Evolutionary conservation across 257 asterid species (phyloP), one percentile per base, ranked within the genome.

Genomic region (Leptodermis oblonga): DNA sequence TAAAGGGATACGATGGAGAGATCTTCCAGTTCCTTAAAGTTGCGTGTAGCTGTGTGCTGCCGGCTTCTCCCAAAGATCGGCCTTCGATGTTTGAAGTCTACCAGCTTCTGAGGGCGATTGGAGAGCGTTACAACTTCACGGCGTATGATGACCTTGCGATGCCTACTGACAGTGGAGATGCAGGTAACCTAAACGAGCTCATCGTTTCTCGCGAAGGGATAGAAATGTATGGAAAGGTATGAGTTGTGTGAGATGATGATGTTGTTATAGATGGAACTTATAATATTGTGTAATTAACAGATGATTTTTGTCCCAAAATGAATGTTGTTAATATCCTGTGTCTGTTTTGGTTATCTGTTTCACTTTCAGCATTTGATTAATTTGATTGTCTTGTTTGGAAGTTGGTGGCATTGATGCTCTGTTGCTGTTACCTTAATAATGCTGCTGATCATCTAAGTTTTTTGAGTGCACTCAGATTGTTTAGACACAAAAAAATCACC

Each of bases 41-140:
- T 30, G 96, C 98, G 0, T 85, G 95, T 67, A 87, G 83, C 22
- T 92, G 98, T 66, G 92, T 90, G 42, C 70, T 86, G 62, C 76
- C 95, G 4, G 79, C 76, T 31, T 88, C 74, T 45, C 89, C 83
- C 4, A 87, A 88, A 76, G 97, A 90, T 73, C 85, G 98, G 33
- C 98, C 98, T 4, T 76, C 95, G 4, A 92, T 92, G 98, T 88
- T 83, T 67, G 98, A 92, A 74, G 92, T 92, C 28, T 92, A 86
- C 77, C 98, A 90, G 83, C 76, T 89, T 46, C 77, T 92, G 39
- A 80, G 92, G 69, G 92, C 94, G 41, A 74, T 92, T 2, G 97
- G 98, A 46, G 87, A 87, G 59, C 80, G 76, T 1, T 86, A 88
- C 22, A 76, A 82, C 69, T 85, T 90, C 76, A 81, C 86, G 4